Evolutionary conservation across 192 early-diverging fungal species (phyloP), one percentile per base, ranked within the genome.

Genomic region (Hyaloraphidium curvatum): DNA sequence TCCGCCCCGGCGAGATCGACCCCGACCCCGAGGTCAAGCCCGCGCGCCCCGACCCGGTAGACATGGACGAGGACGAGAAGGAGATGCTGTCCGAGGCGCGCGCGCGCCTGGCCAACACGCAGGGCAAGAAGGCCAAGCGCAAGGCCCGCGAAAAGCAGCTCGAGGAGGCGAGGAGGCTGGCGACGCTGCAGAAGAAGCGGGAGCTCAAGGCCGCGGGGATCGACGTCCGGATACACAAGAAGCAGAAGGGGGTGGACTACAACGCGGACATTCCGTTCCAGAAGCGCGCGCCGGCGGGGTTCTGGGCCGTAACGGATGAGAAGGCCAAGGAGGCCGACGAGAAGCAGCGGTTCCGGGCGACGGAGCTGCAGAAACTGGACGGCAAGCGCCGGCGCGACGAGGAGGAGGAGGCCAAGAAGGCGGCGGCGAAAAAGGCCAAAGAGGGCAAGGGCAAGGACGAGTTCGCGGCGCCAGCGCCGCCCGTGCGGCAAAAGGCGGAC

Each of bases 51-150:
- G 94, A 97, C 65, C 91, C 94, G 11, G 86, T 97, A 1, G 94
- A 97, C 61, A 97, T 97, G 94, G 94, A 97, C 54, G 91, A 95
- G 62, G 92, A 97, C 50, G 92, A 98, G 71, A 98, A 98, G 71
- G 94, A 98, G 65, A 98, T 98, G 94, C 73, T 98, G 21, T 89
- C 87, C 2, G 94, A 98, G 63, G 94, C 94, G 21, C 80, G 94
- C 48, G 94, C 94, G 17, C 75, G 94, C 62, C 71, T 98, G 50
- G 94, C 94, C n/a, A 98, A 98, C 64, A 98, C 94, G 3, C 91
- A 96, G 64, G 94, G 94, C 50, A 98, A 98, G 59, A 98, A 98
- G 55, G 91, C 94, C 17, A 98, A 98, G 63, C 79, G 94, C 62
- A 98, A 95, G 74, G 94, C 94, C 11, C 79, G 94, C 55, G 94